Evolutionary conservation across 208 protist genomes (phyloP).

Genomic region (Trypanosomatidae sp.): DNA sequence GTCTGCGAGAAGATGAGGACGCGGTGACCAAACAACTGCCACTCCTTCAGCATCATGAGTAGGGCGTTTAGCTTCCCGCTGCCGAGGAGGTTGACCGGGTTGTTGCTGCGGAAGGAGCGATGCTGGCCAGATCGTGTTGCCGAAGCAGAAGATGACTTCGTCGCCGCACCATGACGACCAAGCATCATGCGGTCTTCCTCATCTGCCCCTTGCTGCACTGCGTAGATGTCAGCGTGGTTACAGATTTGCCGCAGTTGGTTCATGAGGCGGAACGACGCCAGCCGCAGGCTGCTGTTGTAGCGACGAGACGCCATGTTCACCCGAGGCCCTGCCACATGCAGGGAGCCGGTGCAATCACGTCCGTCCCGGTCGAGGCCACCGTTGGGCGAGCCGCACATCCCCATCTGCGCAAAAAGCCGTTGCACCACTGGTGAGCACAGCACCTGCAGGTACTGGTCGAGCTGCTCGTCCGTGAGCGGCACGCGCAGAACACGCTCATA

Average conservation of each 20-base stretch:
- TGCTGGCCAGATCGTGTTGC: conserved; percentile 9
- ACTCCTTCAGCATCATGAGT: conserved; percentile 91
- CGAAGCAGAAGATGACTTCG: not conserved
- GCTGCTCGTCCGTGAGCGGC: conserved; percentile 93
- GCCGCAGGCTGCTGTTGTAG: conserved; percentile 37
- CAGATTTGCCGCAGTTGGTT: conserved; percentile 81
- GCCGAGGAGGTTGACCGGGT: conserved; percentile 49
- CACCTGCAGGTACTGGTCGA: conserved; percentile 90
- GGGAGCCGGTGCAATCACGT: conserved; percentile 48
- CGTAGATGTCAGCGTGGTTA: conserved; percentile 81
- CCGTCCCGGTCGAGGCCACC: conserved; percentile 59
- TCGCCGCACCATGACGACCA: conserved; percentile 4
- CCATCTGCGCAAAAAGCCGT: conserved; percentile 46
- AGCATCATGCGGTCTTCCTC: conserved; percentile 31
- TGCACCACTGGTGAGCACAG: conserved; percentile 74
- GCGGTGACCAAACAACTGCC: conserved; percentile 91
- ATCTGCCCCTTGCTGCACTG: conserved; percentile 34
- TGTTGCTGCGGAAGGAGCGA: conserved; percentile 71
- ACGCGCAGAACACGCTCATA: conserved; percentile 97
- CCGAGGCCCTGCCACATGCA: conserved; percentile 61
- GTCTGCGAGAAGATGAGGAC: conserved; percentile 98
- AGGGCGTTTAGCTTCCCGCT: conserved; percentile 95
- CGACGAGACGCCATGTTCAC: conserved; percentile 43
- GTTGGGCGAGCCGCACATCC: conserved; percentile 25
- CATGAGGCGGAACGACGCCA: conserved; percentile 66